Evolutionary conservation across 306 rosid species (phyloP), one percentile per base, ranked within the genome.

Genomic region (Lupinus albus): DNA sequence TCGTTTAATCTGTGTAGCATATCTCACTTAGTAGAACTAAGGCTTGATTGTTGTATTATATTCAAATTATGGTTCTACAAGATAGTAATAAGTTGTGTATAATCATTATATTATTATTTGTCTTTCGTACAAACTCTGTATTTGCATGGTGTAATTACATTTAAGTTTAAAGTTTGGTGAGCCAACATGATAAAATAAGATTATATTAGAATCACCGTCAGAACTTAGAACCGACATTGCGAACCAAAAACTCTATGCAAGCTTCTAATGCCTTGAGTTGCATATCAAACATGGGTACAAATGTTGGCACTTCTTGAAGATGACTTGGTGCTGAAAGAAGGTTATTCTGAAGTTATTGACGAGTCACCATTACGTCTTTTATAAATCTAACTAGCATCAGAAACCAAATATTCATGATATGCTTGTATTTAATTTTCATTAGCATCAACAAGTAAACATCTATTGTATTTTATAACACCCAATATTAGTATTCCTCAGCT

Each of bases 201-300:
- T n/a, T n/a, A n/a, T n/a, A n/a, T n/a, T n/a, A n/a, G n/a, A n/a
- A n/a, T n/a, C n/a, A n/a, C n/a, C n/a, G n/a, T n/a, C n/a, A n/a
- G n/a, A n/a, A n/a, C n/a, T 70, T 79, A 5, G 81, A 79, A 77
- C 38, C 73, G 49, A 17, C 38, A 65, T 79, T 41, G 4, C 80
- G 79, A 21, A 33, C 72, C 15, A 81, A 77, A 56, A 82, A 82
- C 36, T 72, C 67, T 54, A 68, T 66, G 85, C 84, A 91, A 62
- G 81, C 72, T 5, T 66, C 79, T 11, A 76, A 8, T 21, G 84
- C 92, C 53, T 54, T 75, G 63, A 56, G 67, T 56, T 84, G 97
- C 67, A 86, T 60, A 18, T 63, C 67, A 30, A 80, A 55, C 33
- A 79, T 83, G 3, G 71, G 71, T 15, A 55, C 13, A 47, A 64